A percentile compares a stretch with the other conserved stretches of the same genome.
These are phyloP conservation scores for Starmerella scarabaei DNA, from an alignment of 805 yeast genomes.

Conservation along the genomic window DNA sequence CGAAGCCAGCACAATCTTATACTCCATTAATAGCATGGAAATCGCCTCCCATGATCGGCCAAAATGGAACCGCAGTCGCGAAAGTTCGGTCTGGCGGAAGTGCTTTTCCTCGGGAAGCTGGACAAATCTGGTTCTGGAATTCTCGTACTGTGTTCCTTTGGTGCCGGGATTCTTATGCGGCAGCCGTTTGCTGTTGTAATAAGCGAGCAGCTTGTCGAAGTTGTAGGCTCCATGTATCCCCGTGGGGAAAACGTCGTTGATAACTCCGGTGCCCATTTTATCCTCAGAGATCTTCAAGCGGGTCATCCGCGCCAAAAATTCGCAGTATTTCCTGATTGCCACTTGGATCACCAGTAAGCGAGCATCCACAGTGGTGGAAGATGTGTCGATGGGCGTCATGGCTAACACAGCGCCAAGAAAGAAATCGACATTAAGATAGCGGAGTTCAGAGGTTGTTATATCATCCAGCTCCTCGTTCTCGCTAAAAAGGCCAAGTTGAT, in stretches of 20 bases:
- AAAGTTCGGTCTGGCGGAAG: slow-evolving; percentile 5
- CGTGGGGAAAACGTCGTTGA: not conserved
- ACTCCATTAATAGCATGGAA: slow-evolving; percentile 3
- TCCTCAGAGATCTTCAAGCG: not conserved
- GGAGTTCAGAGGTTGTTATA: slow-evolving; percentile 47
- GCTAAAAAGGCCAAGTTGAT: slow-evolving; percentile 50
- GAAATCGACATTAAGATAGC: slow-evolving; percentile 47
- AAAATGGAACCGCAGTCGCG: slow-evolving; percentile 5
- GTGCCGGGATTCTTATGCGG: not conserved
- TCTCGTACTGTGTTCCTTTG: not conserved
- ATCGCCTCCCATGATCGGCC: slow-evolving; percentile 11
- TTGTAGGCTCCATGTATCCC: not conserved
- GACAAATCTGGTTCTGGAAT: not conserved
- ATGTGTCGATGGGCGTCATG: slow-evolving; percentile 18
- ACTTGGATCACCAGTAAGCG: slow-evolving; percentile 17
- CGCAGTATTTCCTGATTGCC: slow-evolving; percentile 19
- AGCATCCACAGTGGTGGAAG: slow-evolving; percentile 10
- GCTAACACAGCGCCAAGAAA: slow-evolving; percentile 38
- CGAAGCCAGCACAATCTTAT: slow-evolving; percentile 3
- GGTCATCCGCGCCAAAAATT: slow-evolving; percentile 19
- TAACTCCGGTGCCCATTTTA: not conserved
- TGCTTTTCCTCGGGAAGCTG: slow-evolving; percentile 4
- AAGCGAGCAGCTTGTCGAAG: not conserved
- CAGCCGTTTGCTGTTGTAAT: not conserved
- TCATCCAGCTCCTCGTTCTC: slow-evolving; percentile 61